Base-by-base conservation (phyloP, 2,329 filamentous ascomycete species). In the Capronia coronata region DNA sequence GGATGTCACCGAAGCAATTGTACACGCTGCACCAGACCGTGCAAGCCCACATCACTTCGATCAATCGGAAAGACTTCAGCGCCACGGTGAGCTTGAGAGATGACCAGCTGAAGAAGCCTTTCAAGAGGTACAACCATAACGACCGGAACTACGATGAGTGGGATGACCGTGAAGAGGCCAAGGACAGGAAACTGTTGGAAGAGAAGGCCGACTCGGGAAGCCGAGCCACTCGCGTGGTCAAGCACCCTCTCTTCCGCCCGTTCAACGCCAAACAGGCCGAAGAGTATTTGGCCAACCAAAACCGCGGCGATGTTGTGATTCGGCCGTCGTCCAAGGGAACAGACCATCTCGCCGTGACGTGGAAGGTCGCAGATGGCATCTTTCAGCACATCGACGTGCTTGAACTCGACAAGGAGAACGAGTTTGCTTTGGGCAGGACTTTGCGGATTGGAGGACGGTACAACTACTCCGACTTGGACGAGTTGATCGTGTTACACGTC, bases 301-400 rank as follows among this genome's bases (percentile, higher is more conserved):
- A 84, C 44, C 77, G 83, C 5, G 93, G 93, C 42, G 93, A 97
- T 66, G 85, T 94, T 48, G 88, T 98, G 53, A 96, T 98, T 63
- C 84, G 93, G 38, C 91, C 93, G 2, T 96, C 89, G 1, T 95
- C 89, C 22, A 95, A 94, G 67, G 93, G 93, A 38, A 86, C 88
- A 51, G 93, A 98, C 66, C 93, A 98, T 71, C 75, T 98, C 48
- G 89, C 91, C 6, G 82, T 98, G 40, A 98, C 93, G 0, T 98
- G 93, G 93, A 98, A 98, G 73, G 90, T 98, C 11, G 85, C 88
- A 1, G 89, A 97, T 65, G 85, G 86, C 52, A 83, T 97, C n/a
- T 98, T 90, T 67, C 90, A 98, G 69, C 93, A 98, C 67, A 87
- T 98, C 57, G 93, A 98, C 68, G 91, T 98, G 27, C 77, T 98